Evolutionary conservation across 2,329 filamentous ascomycete genomes (phyloP).

Genomic region (Botryosphaeria dothidea): DNA sequence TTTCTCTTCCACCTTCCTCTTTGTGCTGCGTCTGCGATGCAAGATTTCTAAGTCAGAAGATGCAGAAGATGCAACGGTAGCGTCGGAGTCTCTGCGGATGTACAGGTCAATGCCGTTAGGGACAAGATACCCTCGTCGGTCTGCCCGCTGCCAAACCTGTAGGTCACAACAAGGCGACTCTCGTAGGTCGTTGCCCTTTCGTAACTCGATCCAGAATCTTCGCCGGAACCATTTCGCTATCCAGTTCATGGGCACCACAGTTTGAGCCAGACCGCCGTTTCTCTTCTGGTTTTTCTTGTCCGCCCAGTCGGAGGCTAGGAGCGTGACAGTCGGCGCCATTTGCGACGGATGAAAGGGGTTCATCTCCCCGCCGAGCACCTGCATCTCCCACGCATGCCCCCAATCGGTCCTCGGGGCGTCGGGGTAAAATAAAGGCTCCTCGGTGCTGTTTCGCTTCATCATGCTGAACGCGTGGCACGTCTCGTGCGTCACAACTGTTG

Average conservation of each 20-base stretch:
- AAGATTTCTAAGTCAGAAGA: background rate
- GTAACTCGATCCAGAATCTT: conserved; percentile 32
- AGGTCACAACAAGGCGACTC: conserved; percentile 20
- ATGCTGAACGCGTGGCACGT: conserved; percentile 36
- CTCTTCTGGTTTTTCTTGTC: conserved; percentile 20
- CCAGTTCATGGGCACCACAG: conserved; percentile 34
- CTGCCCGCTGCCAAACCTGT: background rate
- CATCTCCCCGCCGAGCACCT: conserved; percentile 36
- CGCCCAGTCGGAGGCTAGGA: conserved; percentile 34
- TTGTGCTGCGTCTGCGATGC: background rate
- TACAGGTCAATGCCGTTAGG: background rate
- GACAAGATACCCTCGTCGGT: background rate
- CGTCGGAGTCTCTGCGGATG: background rate
- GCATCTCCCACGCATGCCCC: conserved; percentile 39
- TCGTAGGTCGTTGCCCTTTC: conserved; percentile 25
- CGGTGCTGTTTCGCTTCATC: conserved; percentile 30
- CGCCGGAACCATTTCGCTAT: conserved; percentile 38
- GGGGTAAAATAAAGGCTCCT: conserved; percentile 30
- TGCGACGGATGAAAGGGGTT: conserved; percentile 30
- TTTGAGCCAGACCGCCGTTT: conserved; percentile 32
- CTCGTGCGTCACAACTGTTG: conserved; percentile 34
- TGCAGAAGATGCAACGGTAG: background rate
- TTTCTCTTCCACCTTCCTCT: background rate
- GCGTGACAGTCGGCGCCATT: conserved; percentile 24
- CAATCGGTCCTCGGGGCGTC: conserved; percentile 32